Conservation (phyloP, 2,329 filamentous ascomycete species). For the Cytospora leucostoma region DNA sequence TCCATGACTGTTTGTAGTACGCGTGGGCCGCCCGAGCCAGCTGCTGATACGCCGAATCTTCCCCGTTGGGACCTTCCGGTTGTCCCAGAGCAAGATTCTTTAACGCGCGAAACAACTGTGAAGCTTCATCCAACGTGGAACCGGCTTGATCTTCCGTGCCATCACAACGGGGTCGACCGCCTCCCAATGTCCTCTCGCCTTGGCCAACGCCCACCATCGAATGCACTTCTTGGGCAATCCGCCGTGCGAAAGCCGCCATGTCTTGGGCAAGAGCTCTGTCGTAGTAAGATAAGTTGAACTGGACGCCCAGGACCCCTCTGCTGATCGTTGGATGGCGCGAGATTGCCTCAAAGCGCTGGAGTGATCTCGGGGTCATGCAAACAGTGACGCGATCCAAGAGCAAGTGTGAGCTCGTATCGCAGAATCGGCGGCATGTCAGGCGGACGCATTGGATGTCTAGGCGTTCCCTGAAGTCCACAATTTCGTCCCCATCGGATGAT, state of each 20-base stretch:
- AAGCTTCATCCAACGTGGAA: neutral
- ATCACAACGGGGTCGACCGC: too few relatives aligned
- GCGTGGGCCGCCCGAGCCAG: neutral
- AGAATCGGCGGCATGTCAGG: neutral
- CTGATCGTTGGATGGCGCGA: neutral
- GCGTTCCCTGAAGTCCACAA: neutral
- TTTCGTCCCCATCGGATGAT: neutral
- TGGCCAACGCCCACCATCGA: too few relatives aligned
- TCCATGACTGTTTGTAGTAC: neutral
- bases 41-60: neutral
- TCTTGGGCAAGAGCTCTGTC: neutral
- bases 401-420: neutral
- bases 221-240: neutral
- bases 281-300: neutral
- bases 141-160: neutral
- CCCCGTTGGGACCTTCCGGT: neutral
- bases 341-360: neutral
- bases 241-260: neutral
- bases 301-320: neutral
- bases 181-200: too few relatives aligned
- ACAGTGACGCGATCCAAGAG: neutral
- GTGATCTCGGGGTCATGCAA: neutral
- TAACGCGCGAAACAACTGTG: neutral
- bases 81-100: neutral
- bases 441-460: neutral